Base-by-base conservation (phyloP, 2,329 filamentous ascomycete genomes). In the Cladosporium sp. region DNA sequence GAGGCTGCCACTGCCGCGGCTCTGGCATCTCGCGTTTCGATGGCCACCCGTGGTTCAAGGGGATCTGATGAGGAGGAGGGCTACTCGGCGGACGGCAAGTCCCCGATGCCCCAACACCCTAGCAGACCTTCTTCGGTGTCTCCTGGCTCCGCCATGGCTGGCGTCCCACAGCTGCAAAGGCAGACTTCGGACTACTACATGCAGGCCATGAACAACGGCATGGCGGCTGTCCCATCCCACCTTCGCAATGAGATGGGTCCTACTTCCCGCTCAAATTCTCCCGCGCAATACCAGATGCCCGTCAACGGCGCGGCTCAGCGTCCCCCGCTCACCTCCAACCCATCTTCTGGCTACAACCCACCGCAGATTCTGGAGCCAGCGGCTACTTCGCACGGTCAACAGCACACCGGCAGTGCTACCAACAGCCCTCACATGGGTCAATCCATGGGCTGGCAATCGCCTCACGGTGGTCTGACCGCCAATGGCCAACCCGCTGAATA, bases 1-100 rank as follows among this genome's bases (percentile, higher is more conserved):
- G 90, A 90, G 2, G 88, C 84, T 3, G 88, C 90, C 4, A 95
- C 90, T 0, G 90, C 88, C 29, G 90, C 90, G 36, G 91, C 88
- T 45, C 76, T 96, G 57, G 88, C 90, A 9, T 74, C 73, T 36
- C 72, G 74, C 52, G 71, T 72, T 7, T 63, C 62, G 8, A 62
- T 68, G 60, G 67, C 70, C 38, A 67, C 63, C 56, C 65, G 71
- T 22, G 72, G 77, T 43, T 72, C 80, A 54, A 69, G 78, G 54
- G 81, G 82, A 36, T 88, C 85, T 1, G 86, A 89, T 52, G 84
- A 82, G 38, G 65, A 67, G 52, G 84, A 86, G 52, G 80, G 83
- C 50, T 79, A 82, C 60, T 89, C 86, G 1, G 56, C 46, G 30
- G 83, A 81, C 65, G 83, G 83, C 40, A 85, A 78, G 33, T 90